Conservation (phyloP, 1,284 basidiomycete genomes). For the Boletellus deceptivus region DNA sequence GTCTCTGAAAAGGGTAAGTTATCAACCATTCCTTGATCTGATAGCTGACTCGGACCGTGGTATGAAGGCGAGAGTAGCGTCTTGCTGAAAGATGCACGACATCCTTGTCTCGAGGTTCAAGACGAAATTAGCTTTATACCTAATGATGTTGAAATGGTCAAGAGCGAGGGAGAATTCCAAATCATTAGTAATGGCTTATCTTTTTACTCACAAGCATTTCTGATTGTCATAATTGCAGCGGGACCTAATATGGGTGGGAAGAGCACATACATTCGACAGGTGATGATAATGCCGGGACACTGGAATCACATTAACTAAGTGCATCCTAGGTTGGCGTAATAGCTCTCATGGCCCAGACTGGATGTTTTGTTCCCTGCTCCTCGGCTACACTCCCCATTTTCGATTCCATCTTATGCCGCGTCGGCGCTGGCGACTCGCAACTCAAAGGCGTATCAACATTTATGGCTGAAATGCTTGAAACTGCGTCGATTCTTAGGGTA, state of each 20-base stretch:
- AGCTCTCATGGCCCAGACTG: slow-evolving; percentile 92
- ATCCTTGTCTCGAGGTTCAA: slow-evolving; percentile 96
- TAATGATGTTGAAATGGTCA: slow-evolving; percentile 90
- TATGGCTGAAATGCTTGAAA: slow-evolving; percentile 99
- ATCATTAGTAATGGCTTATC: slow-evolving; percentile 70
- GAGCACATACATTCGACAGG: slow-evolving; percentile 88
- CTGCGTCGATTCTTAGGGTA: slow-evolving; percentile 91
- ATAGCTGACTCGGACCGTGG: not conserved
- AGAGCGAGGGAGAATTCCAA: slow-evolving; percentile 84
- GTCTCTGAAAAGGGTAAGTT: slow-evolving; percentile 68
- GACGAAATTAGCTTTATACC: slow-evolving; percentile 95
- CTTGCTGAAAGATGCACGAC: slow-evolving; percentile 79
- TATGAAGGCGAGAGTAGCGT: slow-evolving; percentile 72
- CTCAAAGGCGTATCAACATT: slow-evolving; percentile 98
- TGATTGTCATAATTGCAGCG: slow-evolving; percentile 44
- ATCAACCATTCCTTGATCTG: not conserved
- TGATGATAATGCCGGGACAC: slow-evolving; percentile 18
- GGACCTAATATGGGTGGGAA: slow-evolving; percentile 98
- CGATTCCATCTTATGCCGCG: slow-evolving; percentile 94
- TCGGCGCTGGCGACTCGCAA: slow-evolving; percentile 97
- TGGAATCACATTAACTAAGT: slow-evolving; percentile 4
- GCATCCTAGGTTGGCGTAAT: slow-evolving; percentile 79
- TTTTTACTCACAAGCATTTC: not conserved
- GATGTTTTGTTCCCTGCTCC: slow-evolving; percentile 92
- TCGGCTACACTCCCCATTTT: slow-evolving; percentile 91